Conservation (phyloP, 441 rosid genomes). For the Eruca vesicaria region DNA sequence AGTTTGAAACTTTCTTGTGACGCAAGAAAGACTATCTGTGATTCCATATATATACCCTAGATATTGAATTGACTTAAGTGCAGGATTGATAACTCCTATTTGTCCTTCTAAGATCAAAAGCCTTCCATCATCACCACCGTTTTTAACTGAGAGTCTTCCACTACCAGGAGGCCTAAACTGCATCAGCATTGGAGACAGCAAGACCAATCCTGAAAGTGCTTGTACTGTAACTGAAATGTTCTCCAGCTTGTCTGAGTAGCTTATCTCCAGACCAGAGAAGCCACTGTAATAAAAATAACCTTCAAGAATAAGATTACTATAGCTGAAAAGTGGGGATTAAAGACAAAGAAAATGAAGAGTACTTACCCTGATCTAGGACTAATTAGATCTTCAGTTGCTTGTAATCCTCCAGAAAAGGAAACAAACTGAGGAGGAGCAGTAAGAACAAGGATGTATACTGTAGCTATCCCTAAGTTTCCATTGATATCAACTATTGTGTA, state of each 20-base stretch:
- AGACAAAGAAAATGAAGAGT: background rate
- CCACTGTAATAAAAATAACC: conserved; percentile 48
- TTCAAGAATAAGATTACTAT: background rate
- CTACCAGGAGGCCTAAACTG: conserved; percentile 61
- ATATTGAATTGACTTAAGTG: conserved; percentile 70
- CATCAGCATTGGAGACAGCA: conserved; percentile 61
- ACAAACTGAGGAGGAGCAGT: conserved; percentile 81
- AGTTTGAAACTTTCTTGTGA: background rate
- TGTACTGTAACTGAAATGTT: conserved; percentile 62
- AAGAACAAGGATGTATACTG: conserved; percentile 54
- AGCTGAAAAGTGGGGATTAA: background rate
- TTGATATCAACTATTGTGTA: conserved; percentile 73
- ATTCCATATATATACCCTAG: conserved; percentile 60
- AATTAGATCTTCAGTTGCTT: conserved; percentile 72
- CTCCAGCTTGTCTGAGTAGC: conserved; percentile 63
- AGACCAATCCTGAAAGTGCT: conserved; percentile 55
- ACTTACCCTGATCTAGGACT: conserved; percentile 71
- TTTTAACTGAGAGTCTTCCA: conserved; percentile 48
- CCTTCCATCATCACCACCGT: conserved; percentile 39
- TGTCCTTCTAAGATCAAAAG: conserved; percentile 60
- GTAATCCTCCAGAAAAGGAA: conserved; percentile 56
- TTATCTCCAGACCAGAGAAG: conserved; percentile 64
- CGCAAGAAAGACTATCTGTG: background rate
- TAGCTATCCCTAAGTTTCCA: conserved; percentile 61
- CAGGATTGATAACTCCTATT: conserved; percentile 62